A percentile compares a stretch with the other conserved stretches of the same genome.
These are phyloP conservation scores for Lagenidium giganteum DNA, from an alignment of 352 stramenopile genomes.

Conservation along the genomic window DNA sequence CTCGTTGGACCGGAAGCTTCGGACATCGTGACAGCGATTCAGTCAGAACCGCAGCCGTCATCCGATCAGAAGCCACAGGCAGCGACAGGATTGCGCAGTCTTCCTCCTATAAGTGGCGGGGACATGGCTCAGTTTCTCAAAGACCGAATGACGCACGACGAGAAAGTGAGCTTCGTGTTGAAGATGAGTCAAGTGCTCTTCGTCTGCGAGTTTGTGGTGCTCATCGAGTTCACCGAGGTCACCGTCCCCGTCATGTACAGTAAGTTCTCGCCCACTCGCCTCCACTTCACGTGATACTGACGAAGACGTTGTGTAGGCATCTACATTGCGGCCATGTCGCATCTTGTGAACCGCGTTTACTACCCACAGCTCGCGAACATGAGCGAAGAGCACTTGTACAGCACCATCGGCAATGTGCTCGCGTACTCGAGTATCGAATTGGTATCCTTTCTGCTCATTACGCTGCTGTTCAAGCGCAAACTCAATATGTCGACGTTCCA, in stretches of 20 bases:
- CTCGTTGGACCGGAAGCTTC: too few relatives aligned
- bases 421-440: not conserved
- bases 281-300: not conserved
- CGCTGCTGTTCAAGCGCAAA: not conserved
- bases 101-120: too few relatives aligned
- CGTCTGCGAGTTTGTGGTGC: not conserved
- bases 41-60: too few relatives aligned
- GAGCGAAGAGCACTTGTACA: not conserved
- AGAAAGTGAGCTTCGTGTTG: not conserved
- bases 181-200: not conserved
- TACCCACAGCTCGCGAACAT: not conserved
- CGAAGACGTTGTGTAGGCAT: not conserved
- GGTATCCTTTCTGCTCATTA: not conserved
- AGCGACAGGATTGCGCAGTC: too few relatives aligned
- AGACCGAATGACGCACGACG: not conserved
- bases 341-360: not conserved
- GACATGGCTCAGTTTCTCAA: too few relatives aligned
- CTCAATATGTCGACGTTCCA: not conserved
- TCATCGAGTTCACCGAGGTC: slow-evolving; percentile 3
- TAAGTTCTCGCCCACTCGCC: not conserved
- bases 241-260: not conserved
- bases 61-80: too few relatives aligned
- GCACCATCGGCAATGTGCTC: not conserved
- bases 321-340: not conserved
- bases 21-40: too few relatives aligned